A percentile compares a stretch with the other conserved stretches of the same genome.
Conservation (phyloP, 1,284 basidiomycete genomes). For the Trametes versicolor region DNA sequence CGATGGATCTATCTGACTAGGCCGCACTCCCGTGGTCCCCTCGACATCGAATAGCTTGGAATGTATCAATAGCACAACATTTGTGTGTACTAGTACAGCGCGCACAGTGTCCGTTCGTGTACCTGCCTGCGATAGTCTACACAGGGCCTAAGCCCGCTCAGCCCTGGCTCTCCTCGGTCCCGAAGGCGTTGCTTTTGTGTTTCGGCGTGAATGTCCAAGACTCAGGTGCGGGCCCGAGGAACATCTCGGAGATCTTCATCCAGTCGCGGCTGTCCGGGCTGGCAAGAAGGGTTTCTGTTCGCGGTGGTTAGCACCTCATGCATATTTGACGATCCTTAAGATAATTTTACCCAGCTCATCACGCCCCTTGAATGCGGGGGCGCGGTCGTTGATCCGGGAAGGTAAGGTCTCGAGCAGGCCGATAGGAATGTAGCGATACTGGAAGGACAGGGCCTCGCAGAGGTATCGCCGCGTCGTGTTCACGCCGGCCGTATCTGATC, state of each 20-base stretch:
- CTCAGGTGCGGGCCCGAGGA: conserved; percentile 78
- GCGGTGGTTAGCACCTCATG: neutral
- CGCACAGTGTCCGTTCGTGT: conserved; percentile 8
- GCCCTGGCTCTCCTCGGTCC: conserved; percentile 62
- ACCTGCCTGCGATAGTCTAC: neutral
- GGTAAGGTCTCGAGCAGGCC: conserved; percentile 92
- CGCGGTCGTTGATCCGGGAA: conserved; percentile 87
- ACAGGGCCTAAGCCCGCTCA: conserved; percentile 20
- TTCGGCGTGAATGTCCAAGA: conserved; percentile 78
- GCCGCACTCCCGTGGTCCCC: no score
- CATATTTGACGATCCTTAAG: neutral
- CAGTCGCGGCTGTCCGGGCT: conserved; percentile 89
- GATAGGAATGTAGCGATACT: conserved; percentile 94
- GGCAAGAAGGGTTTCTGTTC: conserved; percentile 83
- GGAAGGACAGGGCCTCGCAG: conserved; percentile 95
- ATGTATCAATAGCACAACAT: conserved; percentile 27
- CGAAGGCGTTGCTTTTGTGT: conserved; percentile 76
- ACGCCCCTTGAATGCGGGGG: conserved; percentile 87
- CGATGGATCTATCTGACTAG: conserved; percentile 34
- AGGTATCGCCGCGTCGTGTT: conserved; percentile 95
- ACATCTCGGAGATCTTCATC: conserved; percentile 97
- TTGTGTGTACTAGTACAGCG: conserved; percentile 17
- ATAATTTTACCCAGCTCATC: conserved; percentile 80
- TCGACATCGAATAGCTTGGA: neutral
- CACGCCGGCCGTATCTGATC: conserved; percentile 91